phyloP scores from a whole-genome alignment of 352 stramenopile species.

The Phytophthora colocasiae region DNA sequence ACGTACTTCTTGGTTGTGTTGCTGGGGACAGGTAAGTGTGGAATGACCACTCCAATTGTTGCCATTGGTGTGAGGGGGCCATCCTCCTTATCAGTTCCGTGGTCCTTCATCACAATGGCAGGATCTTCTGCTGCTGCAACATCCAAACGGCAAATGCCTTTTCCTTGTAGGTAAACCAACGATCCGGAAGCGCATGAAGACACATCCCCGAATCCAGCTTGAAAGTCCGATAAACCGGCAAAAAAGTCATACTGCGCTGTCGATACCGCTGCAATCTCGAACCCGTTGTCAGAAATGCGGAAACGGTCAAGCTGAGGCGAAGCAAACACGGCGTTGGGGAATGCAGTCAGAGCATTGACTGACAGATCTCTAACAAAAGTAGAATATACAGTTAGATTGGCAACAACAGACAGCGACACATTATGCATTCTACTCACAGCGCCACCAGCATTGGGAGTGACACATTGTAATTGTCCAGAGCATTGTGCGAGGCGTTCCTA shows the following conservation, averaged over 20 bases:
- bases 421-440: constrained; percentile 42
- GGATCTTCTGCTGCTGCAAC: constrained; percentile 40
- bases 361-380: constrained; percentile 54
- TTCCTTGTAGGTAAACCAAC: constrained; percentile 67
- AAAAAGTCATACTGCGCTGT: constrained; percentile 74
- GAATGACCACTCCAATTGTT: constrained; percentile 50
- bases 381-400: not conserved
- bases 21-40: constrained; percentile 27
- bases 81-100: constrained; percentile 18
- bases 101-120: constrained; percentile 37
- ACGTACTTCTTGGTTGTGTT: constrained; percentile 60
- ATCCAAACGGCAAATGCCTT: constrained; percentile 60
- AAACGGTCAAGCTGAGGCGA: constrained; percentile 56
- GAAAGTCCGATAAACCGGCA: constrained; percentile 60
- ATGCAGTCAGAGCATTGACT: constrained; percentile 50
- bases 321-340: constrained; percentile 58
- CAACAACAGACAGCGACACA: not conserved
- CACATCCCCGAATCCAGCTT: constrained; percentile 60
- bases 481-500: constrained; percentile 67
- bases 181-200: constrained; percentile 49
- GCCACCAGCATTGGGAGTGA: constrained; percentile 43
- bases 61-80: constrained; percentile 29
- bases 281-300: constrained; percentile 55
- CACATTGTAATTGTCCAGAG: constrained; percentile 44
- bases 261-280: constrained; percentile 62